Evolutionary conservation across 768 basidiomycete species (phyloP), one percentile per base, ranked within the genome.

Genomic region (Tubosaeta sp.): DNA sequence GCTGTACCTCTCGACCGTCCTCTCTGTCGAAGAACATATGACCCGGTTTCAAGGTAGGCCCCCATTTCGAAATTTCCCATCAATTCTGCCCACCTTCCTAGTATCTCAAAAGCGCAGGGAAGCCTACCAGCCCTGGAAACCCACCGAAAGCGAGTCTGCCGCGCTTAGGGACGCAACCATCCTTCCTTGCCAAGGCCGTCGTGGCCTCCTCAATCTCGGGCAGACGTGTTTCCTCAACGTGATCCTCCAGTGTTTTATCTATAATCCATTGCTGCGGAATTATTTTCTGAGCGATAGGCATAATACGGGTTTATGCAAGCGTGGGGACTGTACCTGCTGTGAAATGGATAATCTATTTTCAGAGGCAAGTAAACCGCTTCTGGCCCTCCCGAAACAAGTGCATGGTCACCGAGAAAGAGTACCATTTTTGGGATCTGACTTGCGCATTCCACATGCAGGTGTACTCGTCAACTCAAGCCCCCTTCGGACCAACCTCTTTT

Each of bases 181-280:
- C 10, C 71, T 90, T 42, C 76, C 88, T 14, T 94, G 93, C 69
- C 86, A 91, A 91, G 91, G 85, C 47, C 83, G 89, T n/a, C 77
- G 89, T 52, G 92, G 93, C 0, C 75, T 95, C 4, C 72, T 92
- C 39, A 95, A 95, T 67, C 81, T 95, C 0, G 91, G 92, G 2
- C 86, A 93, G 66, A 97, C 94, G 0, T 98, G 95, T 64, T 97
- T 93, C 72, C 78, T 98, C 60, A 95, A 92, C 57, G 92, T 87
- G 47, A 84, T 97, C 19, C 77, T 98, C 11, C 95, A 98, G 68
- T 83, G 82, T 12, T 85, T 98, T 61, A 75, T 90, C 8, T 88
- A 91, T 69, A 98, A 97, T 60, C 95, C 95, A 0, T 75, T 95
- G 5, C 73, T 97, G 5, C 82, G 91, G 32, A 88, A 91, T 59